Base-by-base conservation (phyloP, 768 basidiomycete genomes). In the Termitomyces sp. region DNA sequence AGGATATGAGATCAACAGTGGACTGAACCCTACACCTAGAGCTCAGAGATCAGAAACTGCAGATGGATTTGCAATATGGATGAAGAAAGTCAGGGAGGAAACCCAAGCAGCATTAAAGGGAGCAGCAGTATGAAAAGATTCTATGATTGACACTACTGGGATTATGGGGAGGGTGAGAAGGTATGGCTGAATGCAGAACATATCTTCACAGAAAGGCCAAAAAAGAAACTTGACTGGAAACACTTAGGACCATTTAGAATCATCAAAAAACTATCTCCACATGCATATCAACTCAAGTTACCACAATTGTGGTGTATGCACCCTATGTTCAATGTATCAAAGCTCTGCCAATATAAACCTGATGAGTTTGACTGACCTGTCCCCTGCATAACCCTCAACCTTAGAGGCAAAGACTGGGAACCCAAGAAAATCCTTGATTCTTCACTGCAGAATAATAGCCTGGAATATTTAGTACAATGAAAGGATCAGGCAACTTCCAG, bases 161-260 rank as follows among this genome's bases (percentile, higher is more conserved):
- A 58, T 4, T 66, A 68, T 36, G 25, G 67, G 4, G 29, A 46
- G 0, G 68, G 68, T 5, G 67, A 70, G 32, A 50, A 63, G 29
- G 70, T 75, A 4, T 68, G 67, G 25, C 49, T 73, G 0, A 65
- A 72, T 31, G 61, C 56, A 0, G 55, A 57, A 5, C 52, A 72
- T 40, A 65, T 74, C n/a, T 47, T 45, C 5, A 65, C 63, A 0
- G 20, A 1, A 25, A 25, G 20, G 20, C 1, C 20, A 25, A 25
- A 25, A 25, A 25, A 25, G 20, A 25, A 25, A 25, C 20, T 25
- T 25, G 20, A 25, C 20, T 25, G 20, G 20, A 25, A 25, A 25
- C 20, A 25, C 20, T 25, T 25, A 25, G 20, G 20, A 25, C 20
- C 20, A 25, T 25, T 25, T 25, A 25, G 1, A 25, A 25, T 25